Conservation (phyloP, 495 filamentous ascomycete species). For the Extremus antarcticus region DNA sequence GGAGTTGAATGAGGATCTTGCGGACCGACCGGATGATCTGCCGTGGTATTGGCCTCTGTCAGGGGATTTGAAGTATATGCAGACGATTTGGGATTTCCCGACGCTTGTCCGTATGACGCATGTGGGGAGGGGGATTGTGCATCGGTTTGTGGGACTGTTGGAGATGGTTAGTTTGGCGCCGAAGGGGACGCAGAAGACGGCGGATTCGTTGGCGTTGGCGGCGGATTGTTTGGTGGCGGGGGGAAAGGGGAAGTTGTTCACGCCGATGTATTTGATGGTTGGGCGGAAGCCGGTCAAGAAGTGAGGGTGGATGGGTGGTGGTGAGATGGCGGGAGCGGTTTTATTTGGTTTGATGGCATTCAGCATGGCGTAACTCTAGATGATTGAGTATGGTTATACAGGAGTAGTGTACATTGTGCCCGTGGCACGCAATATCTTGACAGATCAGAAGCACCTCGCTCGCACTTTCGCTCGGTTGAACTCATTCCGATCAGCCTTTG, state of each 20-base stretch:
- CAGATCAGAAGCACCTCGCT: too few species aligned
- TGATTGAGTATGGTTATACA: too few species aligned
- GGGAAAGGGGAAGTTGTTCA: constrained; percentile 87
- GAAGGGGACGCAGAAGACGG: constrained; percentile 85
- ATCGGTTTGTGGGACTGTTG: constrained; percentile 67
- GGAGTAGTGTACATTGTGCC: neutral
- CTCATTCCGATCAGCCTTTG: too few species aligned
- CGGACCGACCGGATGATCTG: constrained; percentile 60
- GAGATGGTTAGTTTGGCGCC: constrained; percentile 71
- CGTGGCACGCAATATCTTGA: too few species aligned
- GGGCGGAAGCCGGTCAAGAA: constrained; percentile 60
- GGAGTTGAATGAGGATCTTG: constrained; percentile 79
- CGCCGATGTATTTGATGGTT: constrained; percentile 98
- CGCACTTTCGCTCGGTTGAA: too few species aligned
- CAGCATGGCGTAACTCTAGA: constrained; percentile 1
- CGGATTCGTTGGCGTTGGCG: constrained; percentile 71
- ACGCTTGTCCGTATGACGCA: constrained; percentile 88
- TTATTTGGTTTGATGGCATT: neutral
- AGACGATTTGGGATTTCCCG: constrained; percentile 65
- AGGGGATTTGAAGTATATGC: constrained; percentile 72
- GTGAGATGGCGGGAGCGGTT: neutral
- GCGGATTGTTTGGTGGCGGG: constrained; percentile 85
- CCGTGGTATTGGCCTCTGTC: constrained; percentile 96
- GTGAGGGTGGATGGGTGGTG: neutral
- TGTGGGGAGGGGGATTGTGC: constrained; percentile 61